Evolutionary conservation across 768 basidiomycete species (phyloP).

Genomic region (Mycena crocata): DNA sequence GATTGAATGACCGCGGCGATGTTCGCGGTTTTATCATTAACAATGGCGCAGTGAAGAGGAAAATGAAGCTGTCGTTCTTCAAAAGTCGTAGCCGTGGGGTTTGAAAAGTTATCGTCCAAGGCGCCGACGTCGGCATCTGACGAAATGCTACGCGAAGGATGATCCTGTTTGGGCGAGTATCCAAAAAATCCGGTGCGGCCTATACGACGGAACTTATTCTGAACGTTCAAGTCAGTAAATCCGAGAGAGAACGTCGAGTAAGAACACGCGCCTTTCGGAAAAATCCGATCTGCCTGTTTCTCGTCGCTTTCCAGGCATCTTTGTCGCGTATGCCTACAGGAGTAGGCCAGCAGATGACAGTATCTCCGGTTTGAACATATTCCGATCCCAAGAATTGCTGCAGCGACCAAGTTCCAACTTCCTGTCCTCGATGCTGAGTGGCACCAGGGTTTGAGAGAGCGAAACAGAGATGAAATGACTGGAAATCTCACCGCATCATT

Average conservation of each 20-base stretch:
- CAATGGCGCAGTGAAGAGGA: conserved; percentile 26
- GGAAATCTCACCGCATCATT: conserved; percentile 34
- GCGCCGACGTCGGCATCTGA: conserved; percentile 14
- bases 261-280: conserved; percentile 14
- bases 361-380: conserved; percentile 31
- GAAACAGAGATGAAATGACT: neutral
- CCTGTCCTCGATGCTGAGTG: conserved; percentile 30
- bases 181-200: conserved; percentile 41
- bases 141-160: conserved; percentile 36
- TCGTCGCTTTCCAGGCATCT: neutral
- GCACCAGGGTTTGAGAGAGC: neutral
- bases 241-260: neutral
- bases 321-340: conserved; percentile 50
- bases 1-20: conserved; percentile 17
- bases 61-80: conserved; percentile 1
- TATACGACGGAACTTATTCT: conserved; percentile 43
- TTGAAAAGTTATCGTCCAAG: conserved; percentile 3
- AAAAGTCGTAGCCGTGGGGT: neutral
- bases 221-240: neutral
- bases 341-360: conserved; percentile 39
- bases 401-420: conserved; percentile 39
- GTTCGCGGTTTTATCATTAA: conserved; percentile 1
- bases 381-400: conserved; percentile 33
- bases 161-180: conserved; percentile 34
- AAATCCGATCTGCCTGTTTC: conserved; percentile 13